These are phyloP conservation scores for Earliella scabrosa DNA, from an alignment of 1,284 basidiomycete genomes.

Conservation along the genomic window DNA sequence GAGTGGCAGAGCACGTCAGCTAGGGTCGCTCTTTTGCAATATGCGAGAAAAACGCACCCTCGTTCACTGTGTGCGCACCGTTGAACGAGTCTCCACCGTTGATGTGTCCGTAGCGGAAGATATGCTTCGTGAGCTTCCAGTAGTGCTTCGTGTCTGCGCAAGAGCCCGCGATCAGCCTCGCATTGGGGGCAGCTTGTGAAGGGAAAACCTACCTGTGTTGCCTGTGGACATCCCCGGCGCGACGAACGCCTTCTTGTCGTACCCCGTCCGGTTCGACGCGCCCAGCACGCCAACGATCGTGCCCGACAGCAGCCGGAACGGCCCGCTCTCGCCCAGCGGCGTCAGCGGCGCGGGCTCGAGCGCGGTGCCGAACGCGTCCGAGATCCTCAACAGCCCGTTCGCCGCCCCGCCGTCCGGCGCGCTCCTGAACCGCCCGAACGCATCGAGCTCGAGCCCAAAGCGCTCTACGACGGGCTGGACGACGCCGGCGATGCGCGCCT, in stretches of 20 bases:
- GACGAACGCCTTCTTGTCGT: constrained; percentile 33
- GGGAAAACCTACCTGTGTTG: constrained; percentile 23
- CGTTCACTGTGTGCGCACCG: constrained; percentile 62
- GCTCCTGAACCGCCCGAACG: constrained; percentile 44
- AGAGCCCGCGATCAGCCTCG: neutral
- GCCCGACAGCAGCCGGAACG: constrained; percentile 54
- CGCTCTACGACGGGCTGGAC: constrained; percentile 46
- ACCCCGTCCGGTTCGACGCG: constrained; percentile 36
- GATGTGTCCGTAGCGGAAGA: constrained; percentile 51
- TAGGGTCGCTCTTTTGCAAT: too few relatives aligned
- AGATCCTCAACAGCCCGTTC: constrained; percentile 36
- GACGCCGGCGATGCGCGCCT: constrained; percentile 43
- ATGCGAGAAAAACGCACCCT: constrained; percentile 31
- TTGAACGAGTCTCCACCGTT: constrained; percentile 33
- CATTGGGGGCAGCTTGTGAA: too few relatives aligned
- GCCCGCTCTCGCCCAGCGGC: constrained; percentile 46
- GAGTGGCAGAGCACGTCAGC: neutral
- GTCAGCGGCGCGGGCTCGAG: constrained; percentile 60
- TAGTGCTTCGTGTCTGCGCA: constrained; percentile 48
- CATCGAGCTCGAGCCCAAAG: constrained; percentile 56
- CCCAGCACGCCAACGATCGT: constrained; percentile 48
- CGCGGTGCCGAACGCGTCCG: constrained; percentile 45
- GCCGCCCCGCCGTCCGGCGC: constrained; percentile 11
- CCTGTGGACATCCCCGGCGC: constrained; percentile 30
- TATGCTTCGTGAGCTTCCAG: constrained; percentile 52